These are phyloP conservation scores for Venturiaceae sp. DNA, from an alignment of 2,329 filamentous ascomycete species.

Conservation along the genomic window DNA sequence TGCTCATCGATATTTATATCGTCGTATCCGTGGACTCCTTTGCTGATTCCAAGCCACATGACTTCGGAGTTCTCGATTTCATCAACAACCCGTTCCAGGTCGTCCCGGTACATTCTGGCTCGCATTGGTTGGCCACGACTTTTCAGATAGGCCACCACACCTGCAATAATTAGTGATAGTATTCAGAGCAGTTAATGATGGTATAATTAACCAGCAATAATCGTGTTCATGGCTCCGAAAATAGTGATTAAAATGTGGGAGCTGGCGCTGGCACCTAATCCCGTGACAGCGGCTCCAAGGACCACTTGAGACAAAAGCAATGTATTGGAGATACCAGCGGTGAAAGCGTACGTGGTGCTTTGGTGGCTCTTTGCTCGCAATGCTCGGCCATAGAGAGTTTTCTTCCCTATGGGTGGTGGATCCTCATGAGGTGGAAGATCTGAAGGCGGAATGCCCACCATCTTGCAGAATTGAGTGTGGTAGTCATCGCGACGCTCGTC, in stretches of 20 bases:
- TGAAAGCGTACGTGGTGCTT: constrained; percentile 24
- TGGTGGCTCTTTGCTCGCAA: constrained; percentile 20
- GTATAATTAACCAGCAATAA: no score
- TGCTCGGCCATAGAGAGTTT: constrained; percentile 27
- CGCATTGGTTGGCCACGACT: constrained; percentile 29
- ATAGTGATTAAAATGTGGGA: constrained; percentile 27
- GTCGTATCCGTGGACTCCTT: constrained; percentile 33
- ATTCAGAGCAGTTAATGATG: no score
- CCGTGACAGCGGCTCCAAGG: constrained; percentile 29
- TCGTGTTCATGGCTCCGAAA: constrained; percentile 31
- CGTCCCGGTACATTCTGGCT: constrained; percentile 29
- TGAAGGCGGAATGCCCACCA: constrained; percentile 24
- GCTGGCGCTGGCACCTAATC: constrained; percentile 24
- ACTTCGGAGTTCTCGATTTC: constrained; percentile 31
- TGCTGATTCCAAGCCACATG: constrained; percentile 35
- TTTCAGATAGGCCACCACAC: constrained; percentile 29
- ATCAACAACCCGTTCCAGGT: constrained; percentile 28
- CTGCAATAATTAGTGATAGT: no score
- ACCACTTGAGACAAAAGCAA: constrained; percentile 29
- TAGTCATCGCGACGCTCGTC: constrained; percentile 1
- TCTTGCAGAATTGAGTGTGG: constrained; percentile 27
- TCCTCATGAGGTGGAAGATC: constrained; percentile 16
- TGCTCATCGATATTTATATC: constrained; percentile 33
- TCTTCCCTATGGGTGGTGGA: constrained; percentile 15
- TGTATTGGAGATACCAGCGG: constrained; percentile 25